Evolutionary conservation across 1,284 basidiomycete genomes (phyloP).

Genomic region (Leccinum ponderosum): DNA sequence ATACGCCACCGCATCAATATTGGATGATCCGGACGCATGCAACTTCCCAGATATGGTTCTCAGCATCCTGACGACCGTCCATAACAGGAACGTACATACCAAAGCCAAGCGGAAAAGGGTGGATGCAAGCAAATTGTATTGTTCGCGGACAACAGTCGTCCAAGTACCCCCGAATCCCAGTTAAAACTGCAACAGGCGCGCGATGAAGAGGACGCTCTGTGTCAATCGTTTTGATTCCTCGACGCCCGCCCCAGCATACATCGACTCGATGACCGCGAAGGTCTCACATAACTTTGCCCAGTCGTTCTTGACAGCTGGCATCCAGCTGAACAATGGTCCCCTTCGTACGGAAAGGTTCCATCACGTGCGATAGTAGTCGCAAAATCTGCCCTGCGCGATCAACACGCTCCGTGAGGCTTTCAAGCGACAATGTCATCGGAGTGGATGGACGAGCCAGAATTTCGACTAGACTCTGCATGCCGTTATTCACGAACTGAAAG

Average conservation of each 20-base stretch:
- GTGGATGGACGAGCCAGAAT: constrained; percentile 45
- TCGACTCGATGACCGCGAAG: constrained; percentile 43
- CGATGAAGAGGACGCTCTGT: constrained; percentile 49
- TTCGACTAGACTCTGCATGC: constrained; percentile 63
- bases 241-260: constrained; percentile 28
- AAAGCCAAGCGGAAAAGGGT: constrained; percentile 54
- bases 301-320: constrained; percentile 51
- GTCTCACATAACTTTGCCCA: constrained; percentile 50
- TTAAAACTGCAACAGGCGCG: constrained; percentile 70
- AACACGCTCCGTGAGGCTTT: constrained; percentile 41
- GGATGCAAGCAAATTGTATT: constrained; percentile 44
- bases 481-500: constrained; percentile 71
- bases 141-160: constrained; percentile 52
- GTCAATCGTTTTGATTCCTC: constrained; percentile 22
- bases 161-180: constrained; percentile 63
- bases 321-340: constrained; percentile 50
- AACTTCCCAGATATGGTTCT: constrained; percentile 36
- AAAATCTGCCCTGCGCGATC: constrained; percentile 67
- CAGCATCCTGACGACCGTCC: constrained; percentile 3
- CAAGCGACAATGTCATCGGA: constrained; percentile 20
- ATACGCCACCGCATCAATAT: constrained; percentile 56
- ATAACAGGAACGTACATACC: constrained; percentile 42
- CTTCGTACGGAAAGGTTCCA: constrained; percentile 59
- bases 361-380: constrained; percentile 65
- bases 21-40: constrained; percentile 47